Evolutionary conservation across 192 early-diverging fungal genomes (phyloP).

Genomic region (Coemansia sp.): DNA sequence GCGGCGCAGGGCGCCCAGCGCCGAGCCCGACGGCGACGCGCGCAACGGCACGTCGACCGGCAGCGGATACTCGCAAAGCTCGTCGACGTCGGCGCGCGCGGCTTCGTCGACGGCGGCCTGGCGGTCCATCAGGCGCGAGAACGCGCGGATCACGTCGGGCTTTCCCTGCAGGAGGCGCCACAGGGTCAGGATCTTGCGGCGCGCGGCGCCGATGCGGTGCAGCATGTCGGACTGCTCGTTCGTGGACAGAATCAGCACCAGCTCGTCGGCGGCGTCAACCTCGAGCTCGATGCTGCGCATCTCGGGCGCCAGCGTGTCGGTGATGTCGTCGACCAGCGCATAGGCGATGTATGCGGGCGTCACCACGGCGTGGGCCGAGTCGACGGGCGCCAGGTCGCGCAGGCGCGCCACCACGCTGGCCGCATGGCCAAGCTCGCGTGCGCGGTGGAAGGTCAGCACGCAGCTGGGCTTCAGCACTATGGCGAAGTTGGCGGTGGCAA

Average conservation of each 20-base stretch:
- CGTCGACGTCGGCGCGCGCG: background rate
- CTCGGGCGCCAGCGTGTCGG: conserved; percentile 84
- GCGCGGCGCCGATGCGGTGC: conserved; percentile 65
- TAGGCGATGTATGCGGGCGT: conserved; percentile 61
- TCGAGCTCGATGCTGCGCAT: conserved; percentile 88
- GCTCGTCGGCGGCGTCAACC: conserved; percentile 92
- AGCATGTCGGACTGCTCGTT: conserved; percentile 82
- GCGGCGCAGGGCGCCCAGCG: conserved; percentile 7
- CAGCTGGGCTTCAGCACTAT: conserved; percentile 30
- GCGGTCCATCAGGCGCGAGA: conserved; percentile 61
- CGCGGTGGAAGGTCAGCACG: conserved; percentile 46
- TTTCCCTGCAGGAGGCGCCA: conserved; percentile 68
- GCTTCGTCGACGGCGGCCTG: conserved; percentile 23
- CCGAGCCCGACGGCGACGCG: background rate
- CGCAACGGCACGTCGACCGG: background rate
- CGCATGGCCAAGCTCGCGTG: conserved; percentile 55
- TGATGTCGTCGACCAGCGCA: conserved; percentile 91
- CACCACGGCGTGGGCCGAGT: background rate
- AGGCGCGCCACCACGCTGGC: conserved; percentile 50
- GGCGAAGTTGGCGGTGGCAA: conserved; percentile 58
- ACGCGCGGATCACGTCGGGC: conserved; percentile 65
- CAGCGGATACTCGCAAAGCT: conserved; percentile 2
- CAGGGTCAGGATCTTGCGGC: conserved; percentile 65
- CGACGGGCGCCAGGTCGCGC: conserved; percentile 10
- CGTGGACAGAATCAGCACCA: conserved; percentile 88